Conservation (phyloP, 345 rosid species). For the Limnanthes douglasii region DNA sequence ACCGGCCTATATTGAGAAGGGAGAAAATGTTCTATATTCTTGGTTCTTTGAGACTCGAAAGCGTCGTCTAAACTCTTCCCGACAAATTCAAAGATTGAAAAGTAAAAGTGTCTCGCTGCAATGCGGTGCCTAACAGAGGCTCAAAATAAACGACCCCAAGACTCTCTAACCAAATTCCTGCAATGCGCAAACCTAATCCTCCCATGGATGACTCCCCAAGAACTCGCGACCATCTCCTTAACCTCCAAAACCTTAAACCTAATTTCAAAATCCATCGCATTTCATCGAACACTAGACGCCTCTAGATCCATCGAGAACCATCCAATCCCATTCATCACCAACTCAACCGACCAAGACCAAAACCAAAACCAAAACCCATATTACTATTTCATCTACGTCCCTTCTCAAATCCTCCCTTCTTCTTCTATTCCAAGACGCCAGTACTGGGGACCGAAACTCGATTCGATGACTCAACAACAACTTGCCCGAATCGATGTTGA, state of each 20-base stretch:
- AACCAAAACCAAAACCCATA: too few species aligned
- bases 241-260: constrained; percentile 39
- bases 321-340: constrained; percentile 38
- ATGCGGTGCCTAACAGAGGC: too few species aligned
- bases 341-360: constrained; percentile 19
- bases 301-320: constrained; percentile 39
- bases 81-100: too few species aligned
- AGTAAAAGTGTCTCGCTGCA: too few species aligned
- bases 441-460: constrained; percentile 28
- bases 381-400: constrained; percentile 51
- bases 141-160: too few species aligned
- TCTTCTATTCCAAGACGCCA: constrained; percentile 27
- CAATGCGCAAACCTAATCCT: constrained; percentile 31
- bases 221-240: constrained; percentile 35
- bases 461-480: neutral
- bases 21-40: too few species aligned
- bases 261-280: constrained; percentile 22
- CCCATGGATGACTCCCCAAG: constrained; percentile 51
- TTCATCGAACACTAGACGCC: constrained; percentile 48
- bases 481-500: neutral
- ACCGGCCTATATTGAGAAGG: too few species aligned
- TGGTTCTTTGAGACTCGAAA: too few species aligned
- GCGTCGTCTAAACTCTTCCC: too few species aligned
- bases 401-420: constrained; percentile 34
- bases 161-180: too few species aligned